These are phyloP conservation scores for Allodekkera sacchari DNA, from an alignment of 805 yeast genomes.

Conservation along the genomic window DNA sequence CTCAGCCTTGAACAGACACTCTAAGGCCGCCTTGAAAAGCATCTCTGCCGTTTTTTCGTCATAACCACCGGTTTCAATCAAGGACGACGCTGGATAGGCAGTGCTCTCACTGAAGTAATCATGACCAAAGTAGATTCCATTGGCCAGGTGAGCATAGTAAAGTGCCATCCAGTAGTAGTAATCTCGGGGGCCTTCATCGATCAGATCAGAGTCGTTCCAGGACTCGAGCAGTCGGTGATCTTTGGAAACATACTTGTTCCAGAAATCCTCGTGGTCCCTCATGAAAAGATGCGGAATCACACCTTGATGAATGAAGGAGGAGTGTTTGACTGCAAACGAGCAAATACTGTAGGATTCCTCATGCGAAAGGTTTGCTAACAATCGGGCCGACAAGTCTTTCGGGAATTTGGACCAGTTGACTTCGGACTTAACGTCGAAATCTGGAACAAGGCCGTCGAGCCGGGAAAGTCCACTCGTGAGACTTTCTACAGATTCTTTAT, in stretches of 20 bases:
- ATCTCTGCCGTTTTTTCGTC: slow-evolving; percentile 3
- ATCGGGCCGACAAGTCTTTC: not conserved
- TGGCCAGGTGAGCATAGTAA: slow-evolving; percentile 4
- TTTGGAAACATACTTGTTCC: slow-evolving; percentile 1
- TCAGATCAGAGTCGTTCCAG: not conserved
- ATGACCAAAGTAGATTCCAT: slow-evolving; percentile 6
- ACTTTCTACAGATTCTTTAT: not conserved
- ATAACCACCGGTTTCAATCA: slow-evolving; percentile 2
- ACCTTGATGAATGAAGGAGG: slow-evolving; percentile 4
- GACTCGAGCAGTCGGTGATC: not conserved
- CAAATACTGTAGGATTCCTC: not conserved
- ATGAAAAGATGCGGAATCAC: slow-evolving; percentile 3
- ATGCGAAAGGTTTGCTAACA: slow-evolving; percentile 1
- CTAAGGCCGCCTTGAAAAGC: slow-evolving; percentile 4
- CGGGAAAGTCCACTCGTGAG: slow-evolving; percentile 1
- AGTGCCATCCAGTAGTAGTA: slow-evolving; percentile 7
- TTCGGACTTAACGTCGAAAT: not conserved
- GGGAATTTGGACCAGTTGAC: not conserved
- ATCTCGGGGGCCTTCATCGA: slow-evolving; percentile 2
- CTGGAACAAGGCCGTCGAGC: not conserved
- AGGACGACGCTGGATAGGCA: slow-evolving; percentile 1
- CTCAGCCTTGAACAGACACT: slow-evolving; percentile 7
- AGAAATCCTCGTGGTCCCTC: slow-evolving; percentile 4
- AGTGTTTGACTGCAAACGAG: slow-evolving; percentile 3
- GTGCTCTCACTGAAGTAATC: not conserved